Evolutionary conservation across 768 basidiomycete species (phyloP).

Genomic region (Neoboletus subvelutipes): DNA sequence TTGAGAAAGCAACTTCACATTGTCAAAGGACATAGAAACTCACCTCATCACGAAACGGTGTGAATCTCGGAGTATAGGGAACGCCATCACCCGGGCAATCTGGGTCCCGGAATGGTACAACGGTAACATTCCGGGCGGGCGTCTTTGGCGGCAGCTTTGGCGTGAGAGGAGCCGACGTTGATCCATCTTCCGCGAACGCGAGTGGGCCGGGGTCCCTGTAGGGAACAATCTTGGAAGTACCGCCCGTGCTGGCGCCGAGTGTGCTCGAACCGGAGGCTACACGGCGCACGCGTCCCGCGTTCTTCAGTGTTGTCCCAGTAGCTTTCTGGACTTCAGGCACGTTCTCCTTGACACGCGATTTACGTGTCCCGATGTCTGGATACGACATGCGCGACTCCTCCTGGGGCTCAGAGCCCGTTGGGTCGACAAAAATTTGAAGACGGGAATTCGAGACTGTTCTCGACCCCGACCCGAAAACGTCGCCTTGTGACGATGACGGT

Average conservation of each 20-base stretch:
- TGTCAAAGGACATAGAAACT: slow-evolving; percentile 22
- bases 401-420: slow-evolving; percentile 50
- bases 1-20: slow-evolving; percentile 8
- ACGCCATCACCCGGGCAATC: slow-evolving; percentile 23
- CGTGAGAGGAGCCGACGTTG: slow-evolving; percentile 34
- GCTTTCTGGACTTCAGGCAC: slow-evolving; percentile 67
- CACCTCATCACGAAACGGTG: slow-evolving; percentile 74
- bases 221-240: slow-evolving; percentile 57
- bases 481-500: slow-evolving; percentile 22
- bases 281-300: slow-evolving; percentile 57
- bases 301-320: slow-evolving; percentile 62
- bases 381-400: slow-evolving; percentile 49
- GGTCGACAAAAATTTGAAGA: slow-evolving; percentile 73
- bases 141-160: slow-evolving; percentile 34
- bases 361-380: slow-evolving; percentile 75
- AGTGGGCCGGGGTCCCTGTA: slow-evolving; percentile 61
- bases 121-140: slow-evolving; percentile 32
- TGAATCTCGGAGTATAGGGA: slow-evolving; percentile 58
- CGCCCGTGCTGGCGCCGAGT: slow-evolving; percentile 14
- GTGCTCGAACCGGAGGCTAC: slow-evolving; percentile 39
- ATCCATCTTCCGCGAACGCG: slow-evolving; percentile 27
- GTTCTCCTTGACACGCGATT: slow-evolving; percentile 78
- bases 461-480: slow-evolving; percentile 33
- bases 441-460: slow-evolving; percentile 51
- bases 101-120: slow-evolving; percentile 44